Conservation (phyloP, 2,329 filamentous ascomycete species). For the Diaporthe sp. region DNA sequence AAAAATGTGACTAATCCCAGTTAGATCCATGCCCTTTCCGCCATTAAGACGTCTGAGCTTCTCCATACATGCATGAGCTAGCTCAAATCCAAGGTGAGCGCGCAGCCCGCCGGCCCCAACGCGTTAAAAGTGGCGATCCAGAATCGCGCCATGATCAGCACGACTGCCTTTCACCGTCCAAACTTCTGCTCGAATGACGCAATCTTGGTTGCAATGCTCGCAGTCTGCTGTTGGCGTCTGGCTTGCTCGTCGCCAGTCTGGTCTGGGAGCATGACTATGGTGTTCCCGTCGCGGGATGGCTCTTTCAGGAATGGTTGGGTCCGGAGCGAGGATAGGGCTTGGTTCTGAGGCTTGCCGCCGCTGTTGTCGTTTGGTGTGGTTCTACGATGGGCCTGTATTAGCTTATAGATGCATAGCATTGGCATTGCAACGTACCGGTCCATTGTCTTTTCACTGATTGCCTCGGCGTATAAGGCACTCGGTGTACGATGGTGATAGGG, state of each 20-base stretch:
- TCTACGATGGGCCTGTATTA: background rate
- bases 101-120: too few species aligned
- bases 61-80: background rate
- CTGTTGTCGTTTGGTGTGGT: background rate
- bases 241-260: conserved; percentile 11
- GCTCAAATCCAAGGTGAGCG: background rate
- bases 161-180: background rate
- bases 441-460: background rate
- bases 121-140: background rate
- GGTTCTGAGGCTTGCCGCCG: background rate
- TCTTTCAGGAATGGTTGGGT: conserved; percentile 5
- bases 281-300: conserved; percentile 10
- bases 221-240: conserved; percentile 3
- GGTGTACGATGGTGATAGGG: too few species aligned
- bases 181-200: conserved; percentile 19
- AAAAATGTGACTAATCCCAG: background rate
- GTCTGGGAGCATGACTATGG: conserved; percentile 17
- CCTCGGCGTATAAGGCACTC: background rate
- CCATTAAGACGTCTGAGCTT: background rate
- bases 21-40: too few species aligned
- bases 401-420: background rate
- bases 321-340: background rate
- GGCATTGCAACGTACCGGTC: background rate
- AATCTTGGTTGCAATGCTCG: conserved; percentile 7
- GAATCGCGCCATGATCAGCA: background rate